Evolutionary conservation across 1,284 basidiomycete genomes (phyloP).

Genomic region (Heliocybe sulcata): DNA sequence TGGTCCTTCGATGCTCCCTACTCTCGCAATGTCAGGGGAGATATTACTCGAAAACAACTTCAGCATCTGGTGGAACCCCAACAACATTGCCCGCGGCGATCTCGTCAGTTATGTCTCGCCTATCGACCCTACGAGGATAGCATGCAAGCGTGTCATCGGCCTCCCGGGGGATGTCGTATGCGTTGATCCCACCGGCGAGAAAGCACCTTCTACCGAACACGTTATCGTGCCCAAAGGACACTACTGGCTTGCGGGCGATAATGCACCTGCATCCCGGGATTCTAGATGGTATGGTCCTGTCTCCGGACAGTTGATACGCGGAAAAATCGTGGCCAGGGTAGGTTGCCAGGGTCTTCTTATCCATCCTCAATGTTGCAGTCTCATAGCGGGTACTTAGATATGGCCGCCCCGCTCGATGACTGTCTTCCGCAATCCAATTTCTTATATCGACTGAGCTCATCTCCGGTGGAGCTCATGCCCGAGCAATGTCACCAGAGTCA

Average conservation of each 20-base stretch:
- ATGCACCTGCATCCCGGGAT: constrained; percentile 77
- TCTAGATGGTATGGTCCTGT: constrained; percentile 91
- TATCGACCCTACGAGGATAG: constrained; percentile 55
- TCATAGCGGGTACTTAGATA: constrained; percentile 29
- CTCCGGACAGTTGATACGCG: constrained; percentile 75
- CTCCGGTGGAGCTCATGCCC: not conserved
- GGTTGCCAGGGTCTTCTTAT: constrained; percentile 17
- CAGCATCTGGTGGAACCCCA: constrained; percentile 45
- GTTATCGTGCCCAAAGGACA: constrained; percentile 76
- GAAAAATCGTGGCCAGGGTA: constrained; percentile 74
- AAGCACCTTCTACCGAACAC: constrained; percentile 58
- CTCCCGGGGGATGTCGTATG: constrained; percentile 87
- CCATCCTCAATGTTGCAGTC: no score
- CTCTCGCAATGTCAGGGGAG: constrained; percentile 57
- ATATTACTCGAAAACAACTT: constrained; percentile 56
- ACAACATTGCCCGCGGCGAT: constrained; percentile 67
- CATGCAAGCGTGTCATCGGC: constrained; percentile 91
- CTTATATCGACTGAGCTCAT: constrained; percentile 31
- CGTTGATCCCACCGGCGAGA: constrained; percentile 73
- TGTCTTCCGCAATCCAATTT: constrained; percentile 41
- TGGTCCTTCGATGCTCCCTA: constrained; percentile 89
- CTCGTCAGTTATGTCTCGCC: constrained; percentile 78
- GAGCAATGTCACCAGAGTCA: not conserved
- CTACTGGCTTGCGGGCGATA: constrained; percentile 94
- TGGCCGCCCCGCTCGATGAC: constrained; percentile 42